phyloP scores from a whole-genome alignment of 2,329 filamentous ascomycete genomes.

The Alternaria dauci region DNA sequence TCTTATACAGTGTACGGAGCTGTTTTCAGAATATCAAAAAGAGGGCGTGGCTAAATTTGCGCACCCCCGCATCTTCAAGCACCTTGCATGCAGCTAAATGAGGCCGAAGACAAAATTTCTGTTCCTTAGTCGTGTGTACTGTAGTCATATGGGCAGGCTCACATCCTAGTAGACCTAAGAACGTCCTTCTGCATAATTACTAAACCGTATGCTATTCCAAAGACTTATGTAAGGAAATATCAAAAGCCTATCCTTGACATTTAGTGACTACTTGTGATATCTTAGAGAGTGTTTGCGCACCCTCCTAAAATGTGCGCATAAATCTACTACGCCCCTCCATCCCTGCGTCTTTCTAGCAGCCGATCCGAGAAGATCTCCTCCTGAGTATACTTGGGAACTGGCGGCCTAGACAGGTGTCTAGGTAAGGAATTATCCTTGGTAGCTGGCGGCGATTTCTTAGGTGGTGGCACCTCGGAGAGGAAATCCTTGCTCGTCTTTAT shows the following conservation, averaged over 20 bases:
- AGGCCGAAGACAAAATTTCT: neutral
- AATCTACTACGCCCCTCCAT: neutral
- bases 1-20: conserved; percentile 8
- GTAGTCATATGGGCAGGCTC: neutral
- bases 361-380: conserved; percentile 20
- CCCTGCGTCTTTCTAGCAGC: conserved; percentile 10
- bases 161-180: neutral
- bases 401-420: conserved; percentile 17
- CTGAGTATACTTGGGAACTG: conserved; percentile 21
- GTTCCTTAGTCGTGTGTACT: conserved; percentile 2
- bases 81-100: neutral
- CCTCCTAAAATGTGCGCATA: neutral
- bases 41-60: neutral
- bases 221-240: neutral
- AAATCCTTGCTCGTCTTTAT: conserved; percentile 17
- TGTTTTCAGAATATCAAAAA: conserved; percentile 5
- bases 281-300: neutral
- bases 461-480: neutral
- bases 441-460: conserved; percentile 3
- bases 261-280: neutral
- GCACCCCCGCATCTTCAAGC: neutral
- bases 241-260: no score
- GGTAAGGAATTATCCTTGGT: conserved; percentile 10
- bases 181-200: neutral
- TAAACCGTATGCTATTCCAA: neutral